Conservation (phyloP, 78 protist genomes). For the Diacronema lutheri region DNA sequence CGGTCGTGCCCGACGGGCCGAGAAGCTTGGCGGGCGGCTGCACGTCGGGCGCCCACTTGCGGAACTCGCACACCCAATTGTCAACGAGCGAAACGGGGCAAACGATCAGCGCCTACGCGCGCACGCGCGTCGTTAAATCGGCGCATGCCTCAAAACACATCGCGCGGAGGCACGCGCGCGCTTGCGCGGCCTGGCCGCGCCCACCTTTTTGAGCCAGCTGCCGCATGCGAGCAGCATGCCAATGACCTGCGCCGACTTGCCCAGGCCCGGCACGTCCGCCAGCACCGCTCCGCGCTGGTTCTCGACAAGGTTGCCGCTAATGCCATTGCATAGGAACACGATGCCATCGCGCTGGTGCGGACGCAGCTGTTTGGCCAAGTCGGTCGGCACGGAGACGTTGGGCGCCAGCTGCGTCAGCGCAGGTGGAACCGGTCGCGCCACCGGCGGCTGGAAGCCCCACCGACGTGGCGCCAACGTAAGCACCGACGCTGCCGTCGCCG, state of each 20-base stretch:
- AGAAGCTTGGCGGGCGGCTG: too few species aligned
- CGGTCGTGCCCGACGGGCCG: not conserved
- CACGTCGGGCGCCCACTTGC: not conserved
- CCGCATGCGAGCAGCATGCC: conserved; percentile 66
- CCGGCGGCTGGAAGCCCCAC: too few species aligned
- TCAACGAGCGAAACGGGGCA: conserved; percentile 4
- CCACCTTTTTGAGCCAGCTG: too few species aligned
- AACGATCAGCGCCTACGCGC: not conserved
- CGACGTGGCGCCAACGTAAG: too few species aligned
- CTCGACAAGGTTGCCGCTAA: not conserved
- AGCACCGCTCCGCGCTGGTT: conserved; percentile 10
- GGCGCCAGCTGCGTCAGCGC: too few species aligned
- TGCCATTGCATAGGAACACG: conserved; percentile 9
- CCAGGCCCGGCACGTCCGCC: conserved; percentile 38
- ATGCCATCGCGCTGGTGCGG: conserved; percentile 39
- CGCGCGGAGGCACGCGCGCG: not conserved
- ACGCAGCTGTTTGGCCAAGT: not conserved
- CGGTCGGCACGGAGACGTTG: not conserved
- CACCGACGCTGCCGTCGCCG: too few species aligned
- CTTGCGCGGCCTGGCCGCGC: not conserved
- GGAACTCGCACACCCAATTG: not conserved
- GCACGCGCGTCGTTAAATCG: not conserved
- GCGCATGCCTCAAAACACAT: not conserved
- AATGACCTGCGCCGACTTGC: conserved; percentile 52
- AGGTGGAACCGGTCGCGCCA: too few species aligned